Base-by-base conservation (phyloP, 371 early-diverging fungal species). In the Rhizopus stolonifer region DNA sequence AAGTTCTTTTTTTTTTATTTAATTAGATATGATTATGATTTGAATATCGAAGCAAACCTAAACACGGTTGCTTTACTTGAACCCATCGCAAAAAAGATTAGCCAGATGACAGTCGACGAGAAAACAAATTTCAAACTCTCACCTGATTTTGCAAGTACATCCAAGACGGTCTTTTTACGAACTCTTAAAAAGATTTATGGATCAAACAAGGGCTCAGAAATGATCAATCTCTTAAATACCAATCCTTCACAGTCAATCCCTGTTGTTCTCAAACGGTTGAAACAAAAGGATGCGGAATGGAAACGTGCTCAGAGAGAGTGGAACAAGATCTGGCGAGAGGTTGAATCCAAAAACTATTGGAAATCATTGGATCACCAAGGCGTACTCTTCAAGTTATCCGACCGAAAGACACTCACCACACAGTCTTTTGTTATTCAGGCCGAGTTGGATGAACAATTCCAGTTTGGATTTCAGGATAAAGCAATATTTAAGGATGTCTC, bases 221-320 rank as follows among this genome's bases (percentile, higher is more conserved):
- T 99, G 25, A 86, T 99, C 55, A 89, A 97, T 24, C 87, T 92
- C 8, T 73, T 99, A 44, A 92, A 99, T 60, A 83, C 86, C 38
- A 93, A 92, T 60, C 98, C 99, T 2, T 86, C 89, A 0, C 86
- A 87, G 8, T 91, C 98, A 0, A 91, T 99, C 2, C 99, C 99
- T 0, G 83, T 99, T 13, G 91, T 99, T 18, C 77, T 99, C 22
- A 91, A 88, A 67, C 90, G 99, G 32, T 78, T 99, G 13, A 95
- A 97, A 77, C 93, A 94, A 61, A 97, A 98, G 66, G 97, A 98
- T 63, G 96, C 95, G 60, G 98, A 98, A 69, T 98, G 98, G 95
- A 88, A 92, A 31, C 54, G 70, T 1, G 70, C 78, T 10, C 78
- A 75, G 24, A 36, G 93, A 45, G 91, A 92, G 49, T 92, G 88